A percentile compares a stretch with the other conserved stretches of the same genome.
phyloP scores from a whole-genome alignment of 495 filamentous ascomycete species.

The Talaromyces wortmannii region DNA sequence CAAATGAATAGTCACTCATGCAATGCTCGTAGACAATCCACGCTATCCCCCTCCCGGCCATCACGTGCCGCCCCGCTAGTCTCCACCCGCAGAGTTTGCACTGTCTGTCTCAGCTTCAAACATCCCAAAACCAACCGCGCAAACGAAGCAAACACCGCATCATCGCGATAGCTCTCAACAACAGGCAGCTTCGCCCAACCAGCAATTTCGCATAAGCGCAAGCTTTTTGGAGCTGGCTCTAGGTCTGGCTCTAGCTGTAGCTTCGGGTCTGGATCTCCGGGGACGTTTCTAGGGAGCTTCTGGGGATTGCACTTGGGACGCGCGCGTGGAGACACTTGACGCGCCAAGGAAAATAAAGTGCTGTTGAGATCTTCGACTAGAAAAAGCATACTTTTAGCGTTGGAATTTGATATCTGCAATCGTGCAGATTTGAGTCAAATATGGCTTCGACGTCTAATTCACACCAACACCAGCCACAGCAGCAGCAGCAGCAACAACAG shows the following conservation, averaged over 20 bases:
- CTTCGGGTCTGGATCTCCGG: too few species aligned
- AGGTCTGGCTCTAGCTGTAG: too few species aligned
- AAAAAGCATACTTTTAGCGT: neutral
- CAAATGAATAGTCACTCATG: too few species aligned
- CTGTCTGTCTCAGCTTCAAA: slow-evolving; percentile 43
- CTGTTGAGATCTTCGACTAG: too few species aligned
- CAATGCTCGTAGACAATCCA: too few species aligned
- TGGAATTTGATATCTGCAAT: slow-evolving; percentile 1
- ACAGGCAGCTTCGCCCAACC: slow-evolving; percentile 10
- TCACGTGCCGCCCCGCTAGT: neutral
- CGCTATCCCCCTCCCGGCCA: too few species aligned
- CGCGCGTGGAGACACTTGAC: too few species aligned
- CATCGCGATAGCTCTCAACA: neutral
- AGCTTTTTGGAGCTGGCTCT: neutral
- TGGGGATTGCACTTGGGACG: too few species aligned
- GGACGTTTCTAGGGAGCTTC: too few species aligned
- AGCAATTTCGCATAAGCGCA: neutral
- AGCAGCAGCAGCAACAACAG: slow-evolving; percentile 17
- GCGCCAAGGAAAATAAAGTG: too few species aligned
- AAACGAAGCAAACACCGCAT: slow-evolving; percentile 8
- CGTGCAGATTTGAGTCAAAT: neutral
- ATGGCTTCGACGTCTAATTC: slow-evolving; percentile 24
- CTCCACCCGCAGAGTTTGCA: slow-evolving; percentile 24
- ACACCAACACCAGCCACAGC: slow-evolving; percentile 23
- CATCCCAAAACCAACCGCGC: slow-evolving; percentile 29